Conservation (phyloP, 2,329 filamentous ascomycete species). For the Apiospora saccharicola region DNA sequence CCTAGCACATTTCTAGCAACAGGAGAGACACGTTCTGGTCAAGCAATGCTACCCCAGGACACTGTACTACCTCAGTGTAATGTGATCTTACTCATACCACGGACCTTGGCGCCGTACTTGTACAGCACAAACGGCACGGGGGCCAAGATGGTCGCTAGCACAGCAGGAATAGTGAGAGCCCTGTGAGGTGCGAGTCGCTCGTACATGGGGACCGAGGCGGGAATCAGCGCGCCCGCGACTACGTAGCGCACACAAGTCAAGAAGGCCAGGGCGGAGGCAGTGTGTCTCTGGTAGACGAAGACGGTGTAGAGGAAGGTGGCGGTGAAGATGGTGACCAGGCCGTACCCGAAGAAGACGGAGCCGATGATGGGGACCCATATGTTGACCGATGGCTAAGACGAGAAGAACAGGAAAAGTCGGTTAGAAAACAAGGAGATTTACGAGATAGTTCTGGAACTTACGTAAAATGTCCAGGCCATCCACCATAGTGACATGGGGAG, state of each 20-base stretch:
- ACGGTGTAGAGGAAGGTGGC: conserved; percentile 57
- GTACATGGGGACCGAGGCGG: conserved; percentile 44
- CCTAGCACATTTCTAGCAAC: background rate
- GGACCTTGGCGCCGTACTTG: conserved; percentile 44
- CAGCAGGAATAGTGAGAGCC: conserved; percentile 49
- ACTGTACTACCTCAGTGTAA: background rate
- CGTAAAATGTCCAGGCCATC: conserved; percentile 50
- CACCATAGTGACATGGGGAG: conserved; percentile 53
- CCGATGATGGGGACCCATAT: conserved; percentile 48
- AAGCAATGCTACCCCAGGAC: background rate
- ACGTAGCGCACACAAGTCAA: conserved; percentile 51
- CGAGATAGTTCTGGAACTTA: background rate
- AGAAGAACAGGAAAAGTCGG: no score
- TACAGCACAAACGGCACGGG: conserved; percentile 55
- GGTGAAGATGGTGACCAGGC: conserved; percentile 51
- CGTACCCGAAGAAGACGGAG: conserved; percentile 49
- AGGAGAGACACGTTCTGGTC: background rate
- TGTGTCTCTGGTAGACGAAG: conserved; percentile 50
- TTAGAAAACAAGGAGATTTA: no score
- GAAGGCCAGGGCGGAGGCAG: conserved; percentile 50
- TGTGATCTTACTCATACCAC: conserved; percentile 36
- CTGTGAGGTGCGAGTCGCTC: conserved; percentile 46
- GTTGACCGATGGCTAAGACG: background rate
- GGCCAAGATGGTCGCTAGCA: conserved; percentile 47
- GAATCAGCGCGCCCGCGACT: conserved; percentile 45